These are phyloP conservation scores for Aureobasidium sp. DNA, from an alignment of 2,329 filamentous ascomycete genomes.

Conservation along the genomic window DNA sequence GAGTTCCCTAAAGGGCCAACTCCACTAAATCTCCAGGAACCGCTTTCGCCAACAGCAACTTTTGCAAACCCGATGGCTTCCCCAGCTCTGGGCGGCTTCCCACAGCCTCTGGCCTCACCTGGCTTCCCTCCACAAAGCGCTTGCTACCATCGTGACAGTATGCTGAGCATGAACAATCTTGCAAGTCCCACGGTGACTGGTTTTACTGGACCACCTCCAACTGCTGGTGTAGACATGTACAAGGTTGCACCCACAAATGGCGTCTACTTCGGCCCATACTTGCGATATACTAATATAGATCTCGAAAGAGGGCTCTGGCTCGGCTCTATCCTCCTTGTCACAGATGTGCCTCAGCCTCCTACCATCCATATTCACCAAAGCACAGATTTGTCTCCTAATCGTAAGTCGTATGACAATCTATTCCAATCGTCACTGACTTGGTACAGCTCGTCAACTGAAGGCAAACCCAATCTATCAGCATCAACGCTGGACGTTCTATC, in stretches of 20 bases:
- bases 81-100: conserved; percentile 41
- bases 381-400: conserved; percentile 84
- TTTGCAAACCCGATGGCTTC: conserved; percentile 40
- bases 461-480: conserved; percentile 79
- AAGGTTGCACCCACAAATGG: conserved; percentile 89
- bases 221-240: conserved; percentile 87
- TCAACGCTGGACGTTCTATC: conserved; percentile 91
- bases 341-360: conserved; percentile 83
- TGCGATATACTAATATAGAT: conserved; percentile 96
- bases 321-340: conserved; percentile 88
- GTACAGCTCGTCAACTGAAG: conserved; percentile 59
- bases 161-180: conserved; percentile 70
- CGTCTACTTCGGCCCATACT: conserved; percentile 94
- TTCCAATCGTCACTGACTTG: conserved; percentile 28
- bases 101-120: conserved; percentile 67
- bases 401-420: neutral
- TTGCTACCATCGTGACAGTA: conserved; percentile 62
- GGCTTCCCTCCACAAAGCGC: conserved; percentile 77
- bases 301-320: conserved; percentile 84
- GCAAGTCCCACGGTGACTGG: conserved; percentile 71
- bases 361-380: conserved; percentile 95
- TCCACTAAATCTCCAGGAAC: conserved; percentile 76
- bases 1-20: conserved; percentile 96
- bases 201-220: conserved; percentile 82
- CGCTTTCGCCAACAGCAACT: conserved; percentile 69